Percentiles rank a stretch among this genome's conserved stretches.
Conservation (phyloP, 1,284 basidiomycete species). For the Trametes versicolor region DNA sequence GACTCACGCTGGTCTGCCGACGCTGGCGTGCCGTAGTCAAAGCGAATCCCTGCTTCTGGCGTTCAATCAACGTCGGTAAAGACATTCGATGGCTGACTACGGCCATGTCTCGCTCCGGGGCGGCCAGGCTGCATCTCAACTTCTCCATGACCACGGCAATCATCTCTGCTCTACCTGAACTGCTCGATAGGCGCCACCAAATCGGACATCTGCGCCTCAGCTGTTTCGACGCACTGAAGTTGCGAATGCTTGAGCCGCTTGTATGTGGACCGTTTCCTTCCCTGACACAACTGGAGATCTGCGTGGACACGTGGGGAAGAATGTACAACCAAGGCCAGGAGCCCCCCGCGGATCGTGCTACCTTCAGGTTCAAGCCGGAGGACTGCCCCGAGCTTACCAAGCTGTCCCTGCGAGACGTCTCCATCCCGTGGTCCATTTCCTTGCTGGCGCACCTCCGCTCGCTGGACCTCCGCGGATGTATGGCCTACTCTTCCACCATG, state of each 20-base stretch:
- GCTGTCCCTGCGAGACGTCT: too few relatives aligned
- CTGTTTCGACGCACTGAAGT: not conserved
- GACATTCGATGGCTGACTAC: not conserved
- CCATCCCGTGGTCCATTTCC: too few relatives aligned
- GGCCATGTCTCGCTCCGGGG: not conserved
- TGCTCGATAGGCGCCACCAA: not conserved
- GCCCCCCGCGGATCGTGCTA: too few relatives aligned
- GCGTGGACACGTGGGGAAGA: too few relatives aligned
- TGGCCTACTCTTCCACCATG: too few relatives aligned
- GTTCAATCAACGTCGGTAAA: not conserved
- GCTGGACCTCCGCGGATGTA: too few relatives aligned
- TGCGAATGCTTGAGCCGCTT: not conserved
- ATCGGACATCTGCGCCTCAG: not conserved
- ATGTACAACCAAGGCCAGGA: too few relatives aligned
- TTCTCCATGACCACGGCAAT: not conserved
- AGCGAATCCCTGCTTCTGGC: not conserved
- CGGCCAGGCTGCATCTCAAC: not conserved
- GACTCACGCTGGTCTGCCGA: not conserved
- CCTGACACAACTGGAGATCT: too few relatives aligned
- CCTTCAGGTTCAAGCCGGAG: too few relatives aligned
- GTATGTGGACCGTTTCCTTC: not conserved
- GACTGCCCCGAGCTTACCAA: too few relatives aligned
- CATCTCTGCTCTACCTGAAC: not conserved
- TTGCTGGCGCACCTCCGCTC: too few relatives aligned
- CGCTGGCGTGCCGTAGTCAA: not conserved